phyloP scores from a whole-genome alignment of 306 rosid species.

The Albizia julibrissin region DNA sequence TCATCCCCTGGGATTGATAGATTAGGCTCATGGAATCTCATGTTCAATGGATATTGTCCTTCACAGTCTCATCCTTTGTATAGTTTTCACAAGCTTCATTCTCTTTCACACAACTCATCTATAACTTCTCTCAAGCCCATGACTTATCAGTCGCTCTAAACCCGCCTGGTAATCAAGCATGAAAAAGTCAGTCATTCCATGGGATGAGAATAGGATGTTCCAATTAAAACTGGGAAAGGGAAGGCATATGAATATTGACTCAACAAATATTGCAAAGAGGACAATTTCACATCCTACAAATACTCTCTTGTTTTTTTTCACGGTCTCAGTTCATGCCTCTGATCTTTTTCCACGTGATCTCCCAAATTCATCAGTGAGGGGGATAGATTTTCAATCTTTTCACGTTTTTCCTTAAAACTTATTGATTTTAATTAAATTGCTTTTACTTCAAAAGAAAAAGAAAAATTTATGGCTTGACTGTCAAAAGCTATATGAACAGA shows the following conservation, averaged over 20 bases:
- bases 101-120: neutral
- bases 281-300: neutral
- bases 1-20: neutral
- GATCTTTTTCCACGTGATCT: neutral
- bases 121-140: slow-evolving; percentile 27
- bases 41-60: slow-evolving; percentile 11
- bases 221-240: neutral
- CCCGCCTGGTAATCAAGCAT: slow-evolving; percentile 35
- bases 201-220: neutral
- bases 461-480: neutral
- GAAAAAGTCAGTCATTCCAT: slow-evolving; percentile 22
- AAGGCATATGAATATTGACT: neutral
- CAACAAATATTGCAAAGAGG: neutral
- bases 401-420: neutral
- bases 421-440: neutral
- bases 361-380: neutral
- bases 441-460: too few species aligned
- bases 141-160: slow-evolving; percentile 26
- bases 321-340: neutral
- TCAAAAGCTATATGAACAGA: neutral
- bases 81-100: slow-evolving; percentile 23
- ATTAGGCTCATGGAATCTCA: slow-evolving; percentile 25
- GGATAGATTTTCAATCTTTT: neutral
- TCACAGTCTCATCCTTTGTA: neutral
- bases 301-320: neutral